These are phyloP conservation scores for Cyberlindnera maclurae DNA, from an alignment of 805 yeast genomes.

Conservation along the genomic window DNA sequence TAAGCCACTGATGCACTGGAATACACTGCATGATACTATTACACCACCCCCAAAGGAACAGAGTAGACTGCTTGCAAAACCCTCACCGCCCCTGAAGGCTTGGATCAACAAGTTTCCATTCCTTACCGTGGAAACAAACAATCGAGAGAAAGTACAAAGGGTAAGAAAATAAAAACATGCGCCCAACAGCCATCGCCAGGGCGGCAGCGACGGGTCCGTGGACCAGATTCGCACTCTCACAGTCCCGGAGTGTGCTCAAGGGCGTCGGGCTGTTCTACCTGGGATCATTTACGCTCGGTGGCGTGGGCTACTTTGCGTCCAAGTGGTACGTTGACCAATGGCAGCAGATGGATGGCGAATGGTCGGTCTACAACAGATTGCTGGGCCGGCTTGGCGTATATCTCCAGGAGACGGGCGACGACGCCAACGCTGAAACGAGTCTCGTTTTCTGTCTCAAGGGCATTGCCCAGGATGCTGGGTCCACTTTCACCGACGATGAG, in stretches of 20 bases:
- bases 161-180: no score
- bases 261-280: slow-evolving; percentile 10
- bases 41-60: no score
- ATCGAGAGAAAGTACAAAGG: no score
- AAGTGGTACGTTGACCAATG: slow-evolving; percentile 5
- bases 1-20: no score
- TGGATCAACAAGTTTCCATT: no score
- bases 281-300: slow-evolving; percentile 2
- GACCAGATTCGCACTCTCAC: slow-evolving; percentile 6
- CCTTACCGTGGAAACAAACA: no score
- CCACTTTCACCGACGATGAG: slow-evolving; percentile 12
- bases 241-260: slow-evolving; percentile 7
- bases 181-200: slow-evolving; percentile 1
- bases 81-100: no score
- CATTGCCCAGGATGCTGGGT: slow-evolving; percentile 27
- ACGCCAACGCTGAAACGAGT: slow-evolving; percentile 27
- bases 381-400: slow-evolving; percentile 29
- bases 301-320: slow-evolving; percentile 8
- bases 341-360: slow-evolving; percentile 7
- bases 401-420: slow-evolving; percentile 30
- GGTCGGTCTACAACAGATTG: slow-evolving; percentile 8
- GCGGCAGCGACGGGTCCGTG: slow-evolving; percentile 5
- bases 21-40: no score
- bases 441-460: slow-evolving; percentile 26
- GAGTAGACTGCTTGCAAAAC: no score